These are phyloP conservation scores for Chlorella vulgaris DNA, from an alignment of 139 green algal species.

Conservation along the genomic window DNA sequence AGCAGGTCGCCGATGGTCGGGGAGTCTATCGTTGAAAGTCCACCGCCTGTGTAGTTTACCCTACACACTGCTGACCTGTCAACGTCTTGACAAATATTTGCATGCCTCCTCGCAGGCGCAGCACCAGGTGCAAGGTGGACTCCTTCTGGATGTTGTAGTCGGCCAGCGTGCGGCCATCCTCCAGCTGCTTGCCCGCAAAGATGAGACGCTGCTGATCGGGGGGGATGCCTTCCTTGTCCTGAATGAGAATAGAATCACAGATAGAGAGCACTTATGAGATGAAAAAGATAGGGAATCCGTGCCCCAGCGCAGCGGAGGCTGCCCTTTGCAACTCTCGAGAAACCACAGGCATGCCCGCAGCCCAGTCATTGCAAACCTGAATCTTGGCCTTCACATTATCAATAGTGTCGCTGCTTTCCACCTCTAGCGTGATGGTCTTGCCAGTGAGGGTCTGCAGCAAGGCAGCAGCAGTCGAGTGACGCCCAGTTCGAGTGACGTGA, in stretches of 20 bases:
- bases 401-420: constrained; percentile 82
- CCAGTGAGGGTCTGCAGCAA: constrained; percentile 88
- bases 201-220: constrained; percentile 97
- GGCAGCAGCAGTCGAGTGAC: not conserved
- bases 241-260: constrained; percentile 64
- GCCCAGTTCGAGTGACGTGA: not conserved
- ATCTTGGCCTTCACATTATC: constrained; percentile 96
- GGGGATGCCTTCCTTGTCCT: constrained; percentile 88
- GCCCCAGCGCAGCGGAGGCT: too few relatives aligned
- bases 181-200: constrained; percentile 96
- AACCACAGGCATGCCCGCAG: too few relatives aligned
- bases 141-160: constrained; percentile 99
- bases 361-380: not conserved
- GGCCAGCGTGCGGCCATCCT: constrained; percentile 92
- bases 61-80: too few relatives aligned
- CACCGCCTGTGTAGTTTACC: too few relatives aligned
- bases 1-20: too few relatives aligned
- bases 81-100: constrained; percentile 92
- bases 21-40: too few relatives aligned
- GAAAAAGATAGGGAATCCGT: too few relatives aligned
- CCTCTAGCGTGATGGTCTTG: constrained; percentile 91
- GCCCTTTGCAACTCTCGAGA: too few relatives aligned
- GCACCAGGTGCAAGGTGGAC: constrained; percentile 97
- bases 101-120: constrained; percentile 68
- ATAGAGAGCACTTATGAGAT: too few relatives aligned